Percentiles rank a stretch among this genome's conserved stretches.
These are phyloP conservation scores for Mycena pura DNA, from an alignment of 768 basidiomycete genomes.

Conservation along the genomic window DNA sequence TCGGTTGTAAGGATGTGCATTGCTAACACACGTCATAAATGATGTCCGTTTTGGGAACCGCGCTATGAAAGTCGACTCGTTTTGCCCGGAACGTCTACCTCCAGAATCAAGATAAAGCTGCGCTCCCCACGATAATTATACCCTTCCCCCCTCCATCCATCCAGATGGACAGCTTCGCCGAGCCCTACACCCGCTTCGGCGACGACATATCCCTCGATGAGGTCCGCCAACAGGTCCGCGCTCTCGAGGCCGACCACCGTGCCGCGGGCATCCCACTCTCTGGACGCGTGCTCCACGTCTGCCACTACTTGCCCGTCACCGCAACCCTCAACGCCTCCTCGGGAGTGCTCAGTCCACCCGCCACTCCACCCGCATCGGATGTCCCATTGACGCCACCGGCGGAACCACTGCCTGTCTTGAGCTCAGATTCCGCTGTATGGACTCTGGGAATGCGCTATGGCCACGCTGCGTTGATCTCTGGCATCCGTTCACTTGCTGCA, in stretches of 20 bases:
- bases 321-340: slow-evolving; percentile 61
- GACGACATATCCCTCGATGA: slow-evolving; percentile 74
- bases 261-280: slow-evolving; percentile 76
- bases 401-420: background rate
- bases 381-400: slow-evolving; percentile 45
- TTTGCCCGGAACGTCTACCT: background rate
- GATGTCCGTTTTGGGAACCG: background rate
- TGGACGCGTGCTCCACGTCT: slow-evolving; percentile 91
- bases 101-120: background rate
- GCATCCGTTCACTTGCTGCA: slow-evolving; percentile 82
- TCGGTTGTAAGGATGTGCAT: too few species aligned
- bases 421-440: slow-evolving; percentile 57
- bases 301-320: slow-evolving; percentile 85
- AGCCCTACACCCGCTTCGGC: slow-evolving; percentile 69
- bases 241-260: slow-evolving; percentile 75
- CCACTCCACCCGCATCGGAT: slow-evolving; percentile 74
- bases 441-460: slow-evolving; percentile 80
- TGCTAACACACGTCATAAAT: too few species aligned
- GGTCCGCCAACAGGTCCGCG: slow-evolving; percentile 73
- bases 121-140: slow-evolving; percentile 21
- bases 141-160: slow-evolving; percentile 42
- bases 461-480: slow-evolving; percentile 94
- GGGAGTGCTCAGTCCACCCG: slow-evolving; percentile 74
- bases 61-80: too few species aligned
- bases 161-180: slow-evolving; percentile 75